These are phyloP conservation scores for Limtongia smithiae DNA, from an alignment of 805 yeast species.

Conservation along the genomic window DNA sequence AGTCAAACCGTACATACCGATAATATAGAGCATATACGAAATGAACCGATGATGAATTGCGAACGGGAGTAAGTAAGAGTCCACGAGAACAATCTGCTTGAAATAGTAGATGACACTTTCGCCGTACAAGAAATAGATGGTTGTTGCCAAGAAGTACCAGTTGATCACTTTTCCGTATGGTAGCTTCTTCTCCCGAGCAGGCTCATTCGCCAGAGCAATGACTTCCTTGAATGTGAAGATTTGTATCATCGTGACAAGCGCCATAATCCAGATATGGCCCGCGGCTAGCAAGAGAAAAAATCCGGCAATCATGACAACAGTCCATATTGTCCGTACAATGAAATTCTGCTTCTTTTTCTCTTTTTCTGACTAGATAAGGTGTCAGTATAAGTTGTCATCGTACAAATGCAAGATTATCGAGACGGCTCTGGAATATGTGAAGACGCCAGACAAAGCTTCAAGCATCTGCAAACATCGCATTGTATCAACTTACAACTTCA, in stretches of 20 bases:
- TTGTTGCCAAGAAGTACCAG: constrained; percentile 61
- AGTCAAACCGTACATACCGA: constrained; percentile 13
- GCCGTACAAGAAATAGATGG: constrained; percentile 87
- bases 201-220: constrained; percentile 77
- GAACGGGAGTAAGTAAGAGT: constrained; percentile 53
- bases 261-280: constrained; percentile 80
- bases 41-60: constrained; percentile 79
- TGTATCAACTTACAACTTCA: too few relatives aligned
- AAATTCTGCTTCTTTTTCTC: constrained; percentile 79
- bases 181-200: constrained; percentile 76
- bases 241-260: constrained; percentile 69
- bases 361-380: constrained; percentile 44
- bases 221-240: constrained; percentile 86
- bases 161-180: constrained; percentile 46
- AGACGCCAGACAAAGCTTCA: too few relatives aligned
- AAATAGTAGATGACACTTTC: constrained; percentile 72
- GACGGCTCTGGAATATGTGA: too few relatives aligned
- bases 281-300: constrained; percentile 68
- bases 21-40: constrained; percentile 67
- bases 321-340: constrained; percentile 86
- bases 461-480: too few relatives aligned
- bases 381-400: too few relatives aligned
- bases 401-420: too few relatives aligned
- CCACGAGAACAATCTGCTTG: constrained; percentile 50
- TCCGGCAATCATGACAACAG: constrained; percentile 79